These are phyloP conservation scores for Prunus yedoensis DNA, from an alignment of 331 rosid species.

Conservation along the genomic window DNA sequence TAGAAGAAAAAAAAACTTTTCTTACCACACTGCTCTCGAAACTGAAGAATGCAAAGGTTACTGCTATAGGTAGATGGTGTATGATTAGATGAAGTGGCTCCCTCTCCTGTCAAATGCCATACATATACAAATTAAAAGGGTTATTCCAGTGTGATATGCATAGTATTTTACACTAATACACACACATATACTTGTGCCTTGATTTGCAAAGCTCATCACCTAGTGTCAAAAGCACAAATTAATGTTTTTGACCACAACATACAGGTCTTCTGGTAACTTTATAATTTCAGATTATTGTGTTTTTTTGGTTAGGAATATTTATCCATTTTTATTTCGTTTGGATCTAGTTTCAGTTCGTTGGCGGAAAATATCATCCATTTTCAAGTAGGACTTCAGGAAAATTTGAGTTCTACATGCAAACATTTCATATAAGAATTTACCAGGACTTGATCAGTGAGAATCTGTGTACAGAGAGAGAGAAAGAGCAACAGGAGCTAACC, in stretches of 20 bases:
- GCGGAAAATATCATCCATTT: not conserved
- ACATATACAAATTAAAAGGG: not conserved
- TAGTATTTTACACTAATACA: not conserved
- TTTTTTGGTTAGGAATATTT: not conserved
- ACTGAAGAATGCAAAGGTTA: slow-evolving; percentile 81
- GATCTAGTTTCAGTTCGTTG: not conserved
- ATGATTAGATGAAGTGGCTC: slow-evolving; percentile 88
- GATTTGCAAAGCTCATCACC: not conserved
- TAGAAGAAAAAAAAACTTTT: not conserved
- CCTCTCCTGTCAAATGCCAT: slow-evolving; percentile 53
- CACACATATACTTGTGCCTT: not conserved
- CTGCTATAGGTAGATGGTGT: slow-evolving; percentile 92
- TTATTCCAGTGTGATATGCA: not conserved
- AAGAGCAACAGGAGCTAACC: slow-evolving; percentile 43
- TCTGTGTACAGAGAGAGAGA: not conserved
- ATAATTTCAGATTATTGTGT: not conserved
- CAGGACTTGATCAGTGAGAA: not conserved
- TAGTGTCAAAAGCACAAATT: not conserved
- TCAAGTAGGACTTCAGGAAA: not conserved
- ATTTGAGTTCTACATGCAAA: not conserved
- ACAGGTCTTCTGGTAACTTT: not conserved
- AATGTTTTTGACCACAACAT: not conserved
- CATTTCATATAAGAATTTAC: not conserved
- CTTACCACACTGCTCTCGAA: slow-evolving; percentile 63
- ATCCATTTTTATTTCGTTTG: not conserved